These are phyloP conservation scores for Brassica cretica DNA, from an alignment of 345 rosid genomes.

Conservation along the genomic window DNA sequence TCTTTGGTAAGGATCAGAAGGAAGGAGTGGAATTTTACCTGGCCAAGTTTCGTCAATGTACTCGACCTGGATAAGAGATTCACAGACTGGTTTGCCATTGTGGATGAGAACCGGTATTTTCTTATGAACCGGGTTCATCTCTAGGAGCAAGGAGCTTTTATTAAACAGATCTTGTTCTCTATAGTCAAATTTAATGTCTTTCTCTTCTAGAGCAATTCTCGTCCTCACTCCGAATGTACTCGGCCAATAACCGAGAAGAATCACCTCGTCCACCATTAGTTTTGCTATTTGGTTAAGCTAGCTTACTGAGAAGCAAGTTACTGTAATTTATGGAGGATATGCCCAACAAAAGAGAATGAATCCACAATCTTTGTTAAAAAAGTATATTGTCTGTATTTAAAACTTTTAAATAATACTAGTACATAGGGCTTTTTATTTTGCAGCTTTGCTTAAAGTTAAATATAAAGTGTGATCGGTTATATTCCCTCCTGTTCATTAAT, in stretches of 20 bases:
- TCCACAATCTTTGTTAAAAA: no score
- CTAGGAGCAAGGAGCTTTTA: constrained; percentile 4
- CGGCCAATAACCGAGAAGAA: constrained; percentile 35
- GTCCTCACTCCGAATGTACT: constrained; percentile 35
- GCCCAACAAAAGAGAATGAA: no score
- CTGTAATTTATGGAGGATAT: no score
- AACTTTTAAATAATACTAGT: no score
- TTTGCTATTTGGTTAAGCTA: neutral
- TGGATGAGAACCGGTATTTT: constrained; percentile 29
- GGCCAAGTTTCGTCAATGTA: constrained; percentile 4
- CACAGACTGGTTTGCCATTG: constrained; percentile 7
- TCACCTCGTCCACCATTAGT: constrained; percentile 21
- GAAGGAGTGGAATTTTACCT: neutral
- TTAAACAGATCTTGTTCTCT: neutral
- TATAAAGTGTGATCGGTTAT: no score
- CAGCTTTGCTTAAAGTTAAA: no score
- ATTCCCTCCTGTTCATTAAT: no score
- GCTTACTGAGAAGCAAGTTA: no score
- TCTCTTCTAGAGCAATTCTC: constrained; percentile 15
- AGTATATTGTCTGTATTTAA: no score
- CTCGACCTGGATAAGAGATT: constrained; percentile 2
- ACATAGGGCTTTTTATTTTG: no score
- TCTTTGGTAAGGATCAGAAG: neutral
- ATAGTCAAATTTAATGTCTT: neutral
- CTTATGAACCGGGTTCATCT: constrained; percentile 38